phyloP scores from a whole-genome alignment of 176 grass and related monocot genomes.

The Puya raimondii region DNA sequence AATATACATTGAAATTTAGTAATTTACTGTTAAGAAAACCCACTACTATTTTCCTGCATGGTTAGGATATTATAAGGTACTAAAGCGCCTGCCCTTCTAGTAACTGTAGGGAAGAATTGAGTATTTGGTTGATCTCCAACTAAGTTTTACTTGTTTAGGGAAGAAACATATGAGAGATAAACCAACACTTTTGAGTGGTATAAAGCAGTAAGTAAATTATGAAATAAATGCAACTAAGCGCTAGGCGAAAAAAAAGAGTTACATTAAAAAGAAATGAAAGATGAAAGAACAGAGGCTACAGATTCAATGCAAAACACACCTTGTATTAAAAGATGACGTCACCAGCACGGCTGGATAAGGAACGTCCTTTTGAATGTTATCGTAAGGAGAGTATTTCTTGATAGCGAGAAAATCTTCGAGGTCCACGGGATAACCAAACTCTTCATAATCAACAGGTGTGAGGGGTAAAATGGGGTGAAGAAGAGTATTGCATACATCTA shows the following conservation, averaged over 20 bases:
- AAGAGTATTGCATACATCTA: constrained; percentile 92
- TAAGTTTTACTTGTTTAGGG: neutral
- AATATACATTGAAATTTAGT: too few relatives aligned
- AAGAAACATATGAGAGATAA: neutral
- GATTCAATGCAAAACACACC: constrained; percentile 15
- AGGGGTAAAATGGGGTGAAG: constrained; percentile 82
- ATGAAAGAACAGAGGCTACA: neutral
- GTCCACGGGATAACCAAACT: constrained; percentile 85
- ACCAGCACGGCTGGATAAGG: constrained; percentile 87
- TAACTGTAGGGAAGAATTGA: neutral
- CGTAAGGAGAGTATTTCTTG: constrained; percentile 89
- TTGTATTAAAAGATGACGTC: constrained; percentile 88
- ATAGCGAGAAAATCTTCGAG: constrained; percentile 84
- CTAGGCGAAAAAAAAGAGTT: too few relatives aligned
- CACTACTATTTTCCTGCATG: too few relatives aligned
- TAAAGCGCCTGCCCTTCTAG: too few relatives aligned
- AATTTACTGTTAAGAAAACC: too few relatives aligned
- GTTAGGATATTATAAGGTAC: too few relatives aligned
- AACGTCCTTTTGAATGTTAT: constrained; percentile 80
- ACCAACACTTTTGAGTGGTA: neutral
- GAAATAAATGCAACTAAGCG: neutral
- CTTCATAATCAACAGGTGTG: constrained; percentile 86
- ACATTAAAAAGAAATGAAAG: neutral
- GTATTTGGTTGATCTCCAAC: neutral
- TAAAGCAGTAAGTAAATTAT: constrained; percentile 5